These are phyloP conservation scores for Rhododendron simsii DNA, from an alignment of 148 eudicot species.

Conservation along the genomic window DNA sequence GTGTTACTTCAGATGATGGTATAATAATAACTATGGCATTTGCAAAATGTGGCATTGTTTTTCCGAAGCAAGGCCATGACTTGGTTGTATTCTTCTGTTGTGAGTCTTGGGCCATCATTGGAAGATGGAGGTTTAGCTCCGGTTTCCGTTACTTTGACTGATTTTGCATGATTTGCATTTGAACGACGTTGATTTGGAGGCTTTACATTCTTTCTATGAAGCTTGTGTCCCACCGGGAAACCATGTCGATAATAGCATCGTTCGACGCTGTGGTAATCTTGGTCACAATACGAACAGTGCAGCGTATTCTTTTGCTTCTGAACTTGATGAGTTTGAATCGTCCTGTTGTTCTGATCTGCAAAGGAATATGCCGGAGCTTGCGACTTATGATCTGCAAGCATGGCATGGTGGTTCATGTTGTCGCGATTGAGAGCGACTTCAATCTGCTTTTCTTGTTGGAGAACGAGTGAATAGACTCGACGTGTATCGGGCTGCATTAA, in stretches of 20 bases:
- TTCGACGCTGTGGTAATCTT: background rate
- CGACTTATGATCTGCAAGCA: background rate
- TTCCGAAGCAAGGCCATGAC: background rate
- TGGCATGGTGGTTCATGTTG: background rate
- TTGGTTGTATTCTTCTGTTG: constrained; percentile 1
- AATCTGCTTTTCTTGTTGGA: no score
- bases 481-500: no score
- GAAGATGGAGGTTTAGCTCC: background rate
- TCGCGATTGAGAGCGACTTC: background rate
- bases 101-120: background rate
- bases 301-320: no score
- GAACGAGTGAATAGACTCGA: no score
- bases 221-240: background rate
- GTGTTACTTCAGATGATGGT: background rate
- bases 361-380: background rate
- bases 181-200: background rate
- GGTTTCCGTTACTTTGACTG: background rate
- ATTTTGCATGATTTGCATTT: background rate
- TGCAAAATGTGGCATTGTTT: background rate
- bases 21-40: background rate
- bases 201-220: background rate
- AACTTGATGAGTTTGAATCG: no score
- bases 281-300: background rate
- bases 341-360: no score
- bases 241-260: background rate